phyloP scores from a whole-genome alignment of 1,284 basidiomycete species.

The Pholiota adiposa region DNA sequence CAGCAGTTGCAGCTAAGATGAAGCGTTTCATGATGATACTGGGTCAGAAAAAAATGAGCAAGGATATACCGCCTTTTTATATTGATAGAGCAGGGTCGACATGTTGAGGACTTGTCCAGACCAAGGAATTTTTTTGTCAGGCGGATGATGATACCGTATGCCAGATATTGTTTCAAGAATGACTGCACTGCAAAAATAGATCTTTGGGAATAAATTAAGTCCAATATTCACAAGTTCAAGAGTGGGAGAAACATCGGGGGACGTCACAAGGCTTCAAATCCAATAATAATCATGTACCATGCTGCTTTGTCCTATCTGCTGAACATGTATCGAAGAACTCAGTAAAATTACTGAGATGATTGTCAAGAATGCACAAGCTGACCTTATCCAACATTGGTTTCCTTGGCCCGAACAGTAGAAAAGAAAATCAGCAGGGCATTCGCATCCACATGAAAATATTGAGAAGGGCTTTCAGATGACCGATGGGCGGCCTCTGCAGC shows the following conservation, averaged over 20 bases:
- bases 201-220: neutral
- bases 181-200: neutral
- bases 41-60: neutral
- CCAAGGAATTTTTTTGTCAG: neutral
- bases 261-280: slow-evolving; percentile 2
- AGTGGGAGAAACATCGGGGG: slow-evolving; percentile 3
- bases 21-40: slow-evolving; percentile 7
- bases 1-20: neutral
- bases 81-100: neutral
- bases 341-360: slow-evolving; percentile 1
- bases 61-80: neutral
- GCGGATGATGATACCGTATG: neutral
- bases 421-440: neutral
- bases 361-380: neutral
- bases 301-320: neutral
- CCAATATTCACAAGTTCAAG: neutral
- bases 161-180: neutral
- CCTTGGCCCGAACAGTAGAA: neutral
- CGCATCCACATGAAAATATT: neutral
- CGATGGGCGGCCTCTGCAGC: neutral
- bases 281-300: neutral
- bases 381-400: neutral
- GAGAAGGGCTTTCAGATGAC: neutral
- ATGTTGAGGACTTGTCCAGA: neutral
- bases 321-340: neutral